Evolutionary conservation across 1,284 basidiomycete genomes (phyloP), one percentile per base, ranked within the genome.

Genomic region (Ganoderma lingzhi): DNA sequence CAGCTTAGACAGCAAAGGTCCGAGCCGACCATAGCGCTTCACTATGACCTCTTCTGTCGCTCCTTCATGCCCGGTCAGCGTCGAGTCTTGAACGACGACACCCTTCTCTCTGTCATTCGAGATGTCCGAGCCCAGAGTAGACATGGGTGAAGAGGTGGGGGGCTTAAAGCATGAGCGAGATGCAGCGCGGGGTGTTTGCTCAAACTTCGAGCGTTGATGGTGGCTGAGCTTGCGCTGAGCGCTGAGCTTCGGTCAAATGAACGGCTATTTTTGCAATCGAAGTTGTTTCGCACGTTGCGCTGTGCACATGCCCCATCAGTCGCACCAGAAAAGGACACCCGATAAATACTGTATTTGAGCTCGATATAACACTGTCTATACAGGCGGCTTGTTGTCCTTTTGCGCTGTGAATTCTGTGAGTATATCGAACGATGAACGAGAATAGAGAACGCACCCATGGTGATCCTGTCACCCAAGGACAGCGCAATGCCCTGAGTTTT

Each of bases 401-500:
- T 92, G 90, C 71, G 88, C 88, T 90, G 75, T 71, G 5, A 12
- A 67, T 12, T 48, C 61, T 37, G 67, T 70, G 41, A 65, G 65
- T 45, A 55, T 65, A 42, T 14, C 28, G 35, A 19, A n/a, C 23
- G 28, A 37, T 5, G 35, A 39, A 8, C 10, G 1, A 53, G 12
- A 30, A 30, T 39, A 30, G 14, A 28, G 12, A 37, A 76, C 89
- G 72, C 76, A 94, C 93, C 91, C 87, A 95, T 90, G n/a, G 93
- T 94, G 76, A 97, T 96, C 78, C 93, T 89, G 83, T 98, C 96
- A 32, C 97, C 97, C 73, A 99, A 82, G 42, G 94, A 96, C 72
- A 99, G 85, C 5, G 97, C 97, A 73, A 99, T 98, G 61, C 96
- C 96, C 80, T 97, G 96, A 42, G 95, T 97, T 84, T 97, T 98